Evolutionary conservation across 345 rosid genomes (phyloP).

Genomic region (Mercurialis annua): DNA sequence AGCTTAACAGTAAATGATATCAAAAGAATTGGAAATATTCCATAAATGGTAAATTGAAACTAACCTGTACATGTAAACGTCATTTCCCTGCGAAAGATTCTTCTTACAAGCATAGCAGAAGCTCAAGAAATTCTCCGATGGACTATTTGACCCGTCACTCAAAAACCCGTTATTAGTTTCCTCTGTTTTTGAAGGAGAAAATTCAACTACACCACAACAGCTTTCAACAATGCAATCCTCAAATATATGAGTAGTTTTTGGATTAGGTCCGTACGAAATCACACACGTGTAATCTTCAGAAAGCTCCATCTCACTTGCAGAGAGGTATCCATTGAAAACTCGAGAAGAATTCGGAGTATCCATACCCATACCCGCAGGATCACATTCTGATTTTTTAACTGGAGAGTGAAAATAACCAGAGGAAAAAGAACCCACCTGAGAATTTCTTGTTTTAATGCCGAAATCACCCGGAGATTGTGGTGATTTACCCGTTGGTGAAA

Average conservation of each 20-base stretch:
- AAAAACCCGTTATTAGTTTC: conserved; percentile 22
- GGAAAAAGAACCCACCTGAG: conserved; percentile 37
- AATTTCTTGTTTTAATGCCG: conserved; percentile 58
- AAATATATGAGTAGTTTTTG: conserved; percentile 86
- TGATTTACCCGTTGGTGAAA: conserved; percentile 36
- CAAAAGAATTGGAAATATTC: conserved; percentile 6
- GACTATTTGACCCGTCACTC: conserved; percentile 23
- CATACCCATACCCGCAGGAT: conserved; percentile 30
- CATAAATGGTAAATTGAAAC: conserved; percentile 18
- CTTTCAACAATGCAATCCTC: conserved; percentile 72
- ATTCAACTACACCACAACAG: conserved; percentile 47
- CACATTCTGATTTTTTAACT: conserved; percentile 25
- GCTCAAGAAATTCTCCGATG: conserved; percentile 69
- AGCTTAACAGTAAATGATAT: conserved; percentile 8
- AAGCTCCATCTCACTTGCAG: conserved; percentile 65
- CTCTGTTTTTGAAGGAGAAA: conserved; percentile 35
- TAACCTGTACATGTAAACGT: conserved; percentile 92
- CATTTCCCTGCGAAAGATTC: conserved; percentile 71
- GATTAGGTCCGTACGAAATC: conserved; percentile 77
- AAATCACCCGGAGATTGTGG: conserved; percentile 60
- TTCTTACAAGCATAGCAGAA: conserved; percentile 72
- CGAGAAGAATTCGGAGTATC: conserved; percentile 40
- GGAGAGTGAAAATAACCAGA: conserved; percentile 34
- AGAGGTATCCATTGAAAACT: conserved; percentile 41
- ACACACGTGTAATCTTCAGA: conserved; percentile 96